Evolutionary conservation across 176 grass and related monocot species (phyloP), one percentile per base, ranked within the genome.

Genomic region (Puya raimondii): DNA sequence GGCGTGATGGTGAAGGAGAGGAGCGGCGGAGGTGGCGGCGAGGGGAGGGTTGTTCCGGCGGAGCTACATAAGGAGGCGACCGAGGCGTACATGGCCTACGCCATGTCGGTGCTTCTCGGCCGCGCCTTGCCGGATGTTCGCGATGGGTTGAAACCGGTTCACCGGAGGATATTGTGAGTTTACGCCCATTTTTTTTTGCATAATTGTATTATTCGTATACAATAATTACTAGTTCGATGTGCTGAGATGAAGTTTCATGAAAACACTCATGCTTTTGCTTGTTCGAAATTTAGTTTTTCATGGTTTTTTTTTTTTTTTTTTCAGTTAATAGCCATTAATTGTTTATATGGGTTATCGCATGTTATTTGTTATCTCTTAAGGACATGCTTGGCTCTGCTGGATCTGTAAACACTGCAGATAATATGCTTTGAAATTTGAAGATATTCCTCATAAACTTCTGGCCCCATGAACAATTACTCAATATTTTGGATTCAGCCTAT

Each of bases 21-120:
- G 47, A 66, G 63, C 20, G 15, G 25, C 61, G n/a, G 63, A 9
- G 63, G 54, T 3, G 16, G 0, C 13, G 11, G 50, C 22, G 73
- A 75, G 9, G 86, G 85, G 74, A 91, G 86, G 70, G n/a, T 97
- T 4, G 76, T 97, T 64, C 79, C 85, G 10, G 68, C 81, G 13
- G 93, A 92, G 79, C 93, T 97, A 56, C 93, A 92, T 80, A 90
- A 92, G 81, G 93, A 92, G 80, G 86, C 89, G 21, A 97, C 84
- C 3, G 84, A 90, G 48, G 89, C 93, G 6, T 97, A 97, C 76
- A 85, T 92, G 93, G 61, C 89, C 23, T 97, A 97, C 72, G 89
- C 93, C 22, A 90, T 97, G 93, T 97, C 93, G 12, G 93, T 97
- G 81, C 79, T 97, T 48, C 84, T 92, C 4, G 89, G 89, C 52